Evolutionary conservation across 306 rosid species (phyloP), one percentile per base, ranked within the genome.

Genomic region (Cucumis cinereus): DNA sequence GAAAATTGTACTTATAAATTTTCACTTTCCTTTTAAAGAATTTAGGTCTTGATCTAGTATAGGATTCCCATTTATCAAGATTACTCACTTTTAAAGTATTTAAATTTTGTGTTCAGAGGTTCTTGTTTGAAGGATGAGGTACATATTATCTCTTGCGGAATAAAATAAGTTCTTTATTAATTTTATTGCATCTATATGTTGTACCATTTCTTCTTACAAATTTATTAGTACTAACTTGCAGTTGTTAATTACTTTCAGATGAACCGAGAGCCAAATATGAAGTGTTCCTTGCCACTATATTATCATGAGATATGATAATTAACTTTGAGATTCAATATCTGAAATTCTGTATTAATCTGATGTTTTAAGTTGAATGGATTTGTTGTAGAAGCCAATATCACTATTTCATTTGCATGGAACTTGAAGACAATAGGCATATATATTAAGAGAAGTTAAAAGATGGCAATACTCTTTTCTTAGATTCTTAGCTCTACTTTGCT

Each of bases 71-170:
- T 68, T 68, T 4, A 47, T 33, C 57, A 45, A 43, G 8, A 17
- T 43, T 24, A 23, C 50, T 20, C n/a, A 17, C 49, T 36, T 4
- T n/a, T 7, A 8, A 58, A 14, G 49, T 40, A 59, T 33, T 79
- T 56, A 77, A 52, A 13, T 45, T 73, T 77, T 77, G 52, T 83
- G 71, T 83, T 81, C 79, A 43, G 86, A 93, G 97, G 98, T 93
- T 81, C 91, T 93, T 17, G 98, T 93, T 69, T 93, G 97, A 73
- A 86, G 97, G 86, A 93, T 93, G 98, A 90, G 98, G 84, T 91
- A 91, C 81, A 93, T 93, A 87, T 93, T 97, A 54, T 93, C 97
- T 66, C 52, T 66, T 40, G 73, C 53, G 40, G 20, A 28, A 9
- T 20, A 63, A 62, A 33, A 63, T 63, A 12, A 62, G 26, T 63